Evolutionary conservation across 257 asterid genomes (phyloP).

Genomic region (Jaltomata sinuosa): DNA sequence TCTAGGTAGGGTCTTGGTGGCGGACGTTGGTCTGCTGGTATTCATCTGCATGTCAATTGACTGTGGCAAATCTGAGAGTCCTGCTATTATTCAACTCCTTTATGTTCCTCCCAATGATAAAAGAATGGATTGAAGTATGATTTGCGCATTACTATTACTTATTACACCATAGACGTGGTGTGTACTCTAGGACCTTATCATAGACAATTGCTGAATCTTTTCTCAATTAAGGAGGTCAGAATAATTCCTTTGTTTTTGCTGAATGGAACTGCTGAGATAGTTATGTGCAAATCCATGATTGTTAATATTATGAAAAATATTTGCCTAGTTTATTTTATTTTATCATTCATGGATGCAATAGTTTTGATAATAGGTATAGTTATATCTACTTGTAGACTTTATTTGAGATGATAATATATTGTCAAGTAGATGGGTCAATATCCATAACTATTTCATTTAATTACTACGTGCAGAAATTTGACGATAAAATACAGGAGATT

Average conservation of each 20-base stretch:
- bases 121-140: background rate
- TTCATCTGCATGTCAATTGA: no score
- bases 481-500: constrained; percentile 45
- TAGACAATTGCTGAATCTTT: no score
- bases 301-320: background rate
- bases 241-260: no score
- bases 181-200: no score
- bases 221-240: no score
- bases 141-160: background rate
- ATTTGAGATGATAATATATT: background rate
- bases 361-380: background rate
- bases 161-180: background rate
- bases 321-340: background rate
- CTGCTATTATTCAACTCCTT: no score
- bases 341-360: background rate
- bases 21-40: no score
- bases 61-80: no score
- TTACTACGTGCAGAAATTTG: constrained; percentile 42
- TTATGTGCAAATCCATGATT: constrained; percentile 39
- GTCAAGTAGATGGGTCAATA: no score
- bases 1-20: no score
- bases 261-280: constrained; percentile 9
- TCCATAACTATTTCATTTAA: background rate
- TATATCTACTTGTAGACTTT: background rate
- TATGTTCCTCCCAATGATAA: background rate